phyloP scores from a whole-genome alignment of 306 rosid genomes.

The Neltuma alba region DNA sequence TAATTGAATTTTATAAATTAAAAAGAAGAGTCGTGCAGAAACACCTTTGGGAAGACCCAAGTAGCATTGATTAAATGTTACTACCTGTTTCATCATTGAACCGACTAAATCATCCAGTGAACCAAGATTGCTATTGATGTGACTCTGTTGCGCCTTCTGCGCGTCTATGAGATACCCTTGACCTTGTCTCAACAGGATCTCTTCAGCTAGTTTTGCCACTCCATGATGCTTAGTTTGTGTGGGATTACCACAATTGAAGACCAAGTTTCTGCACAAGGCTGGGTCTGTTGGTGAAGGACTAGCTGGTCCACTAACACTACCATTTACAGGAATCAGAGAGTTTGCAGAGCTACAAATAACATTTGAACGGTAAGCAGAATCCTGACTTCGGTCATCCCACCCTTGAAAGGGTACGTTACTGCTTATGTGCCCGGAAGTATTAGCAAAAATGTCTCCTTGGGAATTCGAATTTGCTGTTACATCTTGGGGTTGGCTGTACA shows the following conservation, averaged over 20 bases:
- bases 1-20: too few relatives aligned
- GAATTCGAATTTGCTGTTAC: constrained; percentile 45
- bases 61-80: constrained; percentile 23
- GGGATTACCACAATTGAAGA: constrained; percentile 49
- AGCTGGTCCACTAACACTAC: constrained; percentile 41
- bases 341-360: constrained; percentile 40
- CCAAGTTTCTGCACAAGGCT: constrained; percentile 45
- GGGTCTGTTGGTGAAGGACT: constrained; percentile 45
- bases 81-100: constrained; percentile 79
- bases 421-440: constrained; percentile 39
- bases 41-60: not conserved
- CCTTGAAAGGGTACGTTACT: constrained; percentile 50
- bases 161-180: constrained; percentile 55
- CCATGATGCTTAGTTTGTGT: constrained; percentile 50
- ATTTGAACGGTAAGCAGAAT: constrained; percentile 48
- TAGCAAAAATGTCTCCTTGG: constrained; percentile 45
- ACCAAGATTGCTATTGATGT: constrained; percentile 54
- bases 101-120: constrained; percentile 79
- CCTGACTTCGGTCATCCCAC: constrained; percentile 68
- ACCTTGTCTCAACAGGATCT: constrained; percentile 43
- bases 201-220: constrained; percentile 43
- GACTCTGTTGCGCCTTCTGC: constrained; percentile 52
- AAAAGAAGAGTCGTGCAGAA: constrained; percentile 36
- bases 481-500: constrained; percentile 47
- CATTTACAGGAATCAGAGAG: constrained; percentile 53